Evolutionary conservation across 331 rosid species (phyloP).

Genomic region (Erythrophleum ivorense): DNA sequence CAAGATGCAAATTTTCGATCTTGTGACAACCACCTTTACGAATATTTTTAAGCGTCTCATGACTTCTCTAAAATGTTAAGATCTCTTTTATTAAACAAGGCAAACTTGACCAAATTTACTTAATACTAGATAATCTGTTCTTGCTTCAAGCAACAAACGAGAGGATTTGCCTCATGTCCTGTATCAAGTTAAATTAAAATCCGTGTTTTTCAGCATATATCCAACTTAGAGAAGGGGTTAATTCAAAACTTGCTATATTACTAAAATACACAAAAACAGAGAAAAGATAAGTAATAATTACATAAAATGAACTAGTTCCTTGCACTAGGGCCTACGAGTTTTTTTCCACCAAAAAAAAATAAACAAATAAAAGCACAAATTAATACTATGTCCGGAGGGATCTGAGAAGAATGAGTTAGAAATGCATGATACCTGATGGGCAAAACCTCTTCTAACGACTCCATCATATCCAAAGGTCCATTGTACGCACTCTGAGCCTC

Average conservation of each 20-base stretch:
- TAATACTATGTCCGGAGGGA: background rate
- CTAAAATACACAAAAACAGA: background rate
- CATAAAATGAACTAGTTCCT: background rate
- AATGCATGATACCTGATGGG: conserved; percentile 66
- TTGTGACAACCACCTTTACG: conserved; percentile 4
- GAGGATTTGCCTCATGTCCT: background rate
- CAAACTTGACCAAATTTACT: background rate
- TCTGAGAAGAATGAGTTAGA: background rate
- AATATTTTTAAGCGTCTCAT: background rate
- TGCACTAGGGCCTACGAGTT: background rate
- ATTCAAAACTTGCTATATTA: background rate
- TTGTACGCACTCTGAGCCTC: conserved; percentile 83
- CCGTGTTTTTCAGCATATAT: background rate
- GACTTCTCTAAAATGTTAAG: background rate
- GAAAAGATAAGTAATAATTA: background rate
- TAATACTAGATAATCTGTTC: background rate
- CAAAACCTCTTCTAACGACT: conserved; percentile 76
- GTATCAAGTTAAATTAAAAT: background rate
- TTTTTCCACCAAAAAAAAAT: too few relatives aligned
- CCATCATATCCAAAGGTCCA: conserved; percentile 74
- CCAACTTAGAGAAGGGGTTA: background rate
- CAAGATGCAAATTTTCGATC: conserved; percentile 11
- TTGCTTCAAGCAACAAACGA: background rate
- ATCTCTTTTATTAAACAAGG: background rate
- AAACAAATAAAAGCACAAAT: too few relatives aligned